These are phyloP conservation scores for Brettanomyces sp. DNA, from an alignment of 805 yeast species.

Conservation along the genomic window DNA sequence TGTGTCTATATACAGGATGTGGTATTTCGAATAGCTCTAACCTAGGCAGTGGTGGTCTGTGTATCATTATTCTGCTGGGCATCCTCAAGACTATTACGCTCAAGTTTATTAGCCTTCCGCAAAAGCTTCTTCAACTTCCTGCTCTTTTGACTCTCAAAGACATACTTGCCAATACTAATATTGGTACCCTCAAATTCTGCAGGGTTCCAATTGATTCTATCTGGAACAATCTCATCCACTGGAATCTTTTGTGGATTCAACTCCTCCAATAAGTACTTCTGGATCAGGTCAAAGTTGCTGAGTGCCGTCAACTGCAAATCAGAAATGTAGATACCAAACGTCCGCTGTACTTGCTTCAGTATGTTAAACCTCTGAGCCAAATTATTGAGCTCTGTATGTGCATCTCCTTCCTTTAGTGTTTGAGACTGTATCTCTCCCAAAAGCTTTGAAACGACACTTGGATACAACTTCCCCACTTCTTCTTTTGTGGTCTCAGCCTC, in stretches of 20 bases:
- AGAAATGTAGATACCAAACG: conserved; percentile 42
- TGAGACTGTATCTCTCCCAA: conserved; percentile 9
- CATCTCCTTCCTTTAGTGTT: not conserved
- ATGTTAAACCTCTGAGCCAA: conserved; percentile 40
- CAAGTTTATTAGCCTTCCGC: conserved; percentile 21
- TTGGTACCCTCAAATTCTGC: conserved; percentile 51
- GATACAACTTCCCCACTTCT: conserved; percentile 4
- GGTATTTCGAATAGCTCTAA: no score
- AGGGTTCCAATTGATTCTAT: conserved; percentile 55
- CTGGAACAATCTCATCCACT: conserved; percentile 58
- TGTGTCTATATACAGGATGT: no score
- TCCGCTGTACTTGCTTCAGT: conserved; percentile 37
- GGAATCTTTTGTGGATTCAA: conserved; percentile 31
- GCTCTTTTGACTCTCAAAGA: conserved; percentile 36
- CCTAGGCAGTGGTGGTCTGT: no score
- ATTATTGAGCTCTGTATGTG: conserved; percentile 24
- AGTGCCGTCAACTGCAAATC: conserved; percentile 39
- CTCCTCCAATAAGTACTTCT: conserved; percentile 24
- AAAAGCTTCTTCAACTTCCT: conserved; percentile 38
- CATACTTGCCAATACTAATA: conserved; percentile 42
- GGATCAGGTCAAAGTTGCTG: conserved; percentile 30
- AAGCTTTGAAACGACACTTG: conserved; percentile 8
- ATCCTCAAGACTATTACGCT: conserved; percentile 11
- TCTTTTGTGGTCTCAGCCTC: conserved; percentile 6
- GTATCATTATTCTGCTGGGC: no score